Evolutionary conservation across 2,329 filamentous ascomycete genomes (phyloP).

Genomic region (Pyricularia sp.): DNA sequence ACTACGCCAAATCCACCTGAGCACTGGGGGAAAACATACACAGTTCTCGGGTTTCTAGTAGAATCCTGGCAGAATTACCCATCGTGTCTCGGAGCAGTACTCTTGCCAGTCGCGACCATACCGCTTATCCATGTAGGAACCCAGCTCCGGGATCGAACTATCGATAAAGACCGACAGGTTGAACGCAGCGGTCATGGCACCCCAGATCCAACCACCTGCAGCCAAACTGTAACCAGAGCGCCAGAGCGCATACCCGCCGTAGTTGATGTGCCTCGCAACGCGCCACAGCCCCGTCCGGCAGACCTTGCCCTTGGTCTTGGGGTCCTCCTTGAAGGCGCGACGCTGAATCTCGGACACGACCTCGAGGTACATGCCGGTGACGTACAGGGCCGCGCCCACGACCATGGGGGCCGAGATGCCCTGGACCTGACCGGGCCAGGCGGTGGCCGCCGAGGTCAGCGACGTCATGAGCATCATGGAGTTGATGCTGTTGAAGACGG

Average conservation of each 20-base stretch:
- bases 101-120: conserved; percentile 25
- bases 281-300: conserved; percentile 24
- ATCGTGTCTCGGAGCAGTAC: conserved; percentile 25
- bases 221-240: conserved; percentile 20
- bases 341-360: conserved; percentile 44
- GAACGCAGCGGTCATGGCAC: conserved; percentile 14
- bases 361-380: conserved; percentile 39
- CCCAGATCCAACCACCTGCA: conserved; percentile 21
- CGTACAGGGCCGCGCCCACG: conserved; percentile 35
- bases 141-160: conserved; percentile 18
- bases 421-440: conserved; percentile 15
- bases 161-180: conserved; percentile 19
- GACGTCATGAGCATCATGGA: conserved; percentile 38
- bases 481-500: conserved; percentile 39
- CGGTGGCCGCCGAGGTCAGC: conserved; percentile 26
- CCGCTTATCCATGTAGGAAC: conserved; percentile 22
- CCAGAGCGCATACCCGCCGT: conserved; percentile 24
- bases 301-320: conserved; percentile 23
- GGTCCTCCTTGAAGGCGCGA: conserved; percentile 22
- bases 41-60: conserved; percentile 14
- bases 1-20: not conserved
- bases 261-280: conserved; percentile 27
- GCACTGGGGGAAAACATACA: not conserved
- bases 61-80: conserved; percentile 22
- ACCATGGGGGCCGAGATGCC: conserved; percentile 22